These are phyloP conservation scores for Penicillium alfredii DNA, from an alignment of 495 filamentous ascomycete genomes.

Conservation along the genomic window DNA sequence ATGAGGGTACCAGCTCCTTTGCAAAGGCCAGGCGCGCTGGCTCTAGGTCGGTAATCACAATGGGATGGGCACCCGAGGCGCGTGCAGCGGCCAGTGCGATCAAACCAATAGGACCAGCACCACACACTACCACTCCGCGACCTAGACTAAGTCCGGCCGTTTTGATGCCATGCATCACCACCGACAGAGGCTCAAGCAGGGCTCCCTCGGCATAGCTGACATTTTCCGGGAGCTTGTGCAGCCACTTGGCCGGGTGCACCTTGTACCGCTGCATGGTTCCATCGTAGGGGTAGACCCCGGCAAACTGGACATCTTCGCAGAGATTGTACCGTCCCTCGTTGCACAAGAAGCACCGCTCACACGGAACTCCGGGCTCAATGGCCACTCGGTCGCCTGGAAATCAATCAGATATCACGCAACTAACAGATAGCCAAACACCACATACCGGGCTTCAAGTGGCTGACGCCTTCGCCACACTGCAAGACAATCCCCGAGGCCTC, in stretches of 20 bases:
- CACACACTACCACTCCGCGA: slow-evolving; percentile 61
- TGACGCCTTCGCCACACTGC: slow-evolving; percentile 49
- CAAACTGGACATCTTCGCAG: slow-evolving; percentile 66
- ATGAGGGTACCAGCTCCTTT: slow-evolving; percentile 49
- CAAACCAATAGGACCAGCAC: slow-evolving; percentile 71
- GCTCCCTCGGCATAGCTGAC: slow-evolving; percentile 63
- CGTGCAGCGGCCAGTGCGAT: slow-evolving; percentile 54
- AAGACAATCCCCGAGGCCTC: slow-evolving; percentile 67
- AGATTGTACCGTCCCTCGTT: slow-evolving; percentile 68
- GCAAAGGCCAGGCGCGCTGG: slow-evolving; percentile 51
- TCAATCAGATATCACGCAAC: background rate
- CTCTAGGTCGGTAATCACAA: slow-evolving; percentile 61
- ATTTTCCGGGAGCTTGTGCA: slow-evolving; percentile 54
- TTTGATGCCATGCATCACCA: slow-evolving; percentile 64
- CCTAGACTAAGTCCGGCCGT: slow-evolving; percentile 47
- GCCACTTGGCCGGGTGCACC: slow-evolving; percentile 57
- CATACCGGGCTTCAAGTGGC: slow-evolving; percentile 29
- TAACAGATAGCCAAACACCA: background rate
- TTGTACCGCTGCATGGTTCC: slow-evolving; percentile 56
- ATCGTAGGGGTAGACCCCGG: slow-evolving; percentile 53
- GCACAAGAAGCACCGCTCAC: slow-evolving; percentile 59
- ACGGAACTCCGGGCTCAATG: slow-evolving; percentile 69
- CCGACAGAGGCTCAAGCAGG: slow-evolving; percentile 67
- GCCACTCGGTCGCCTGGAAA: slow-evolving; percentile 62
- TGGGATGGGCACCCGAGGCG: slow-evolving; percentile 57